Conservation (phyloP, 2,329 filamentous ascomycete genomes). For the Didymella segeticola region DNA sequence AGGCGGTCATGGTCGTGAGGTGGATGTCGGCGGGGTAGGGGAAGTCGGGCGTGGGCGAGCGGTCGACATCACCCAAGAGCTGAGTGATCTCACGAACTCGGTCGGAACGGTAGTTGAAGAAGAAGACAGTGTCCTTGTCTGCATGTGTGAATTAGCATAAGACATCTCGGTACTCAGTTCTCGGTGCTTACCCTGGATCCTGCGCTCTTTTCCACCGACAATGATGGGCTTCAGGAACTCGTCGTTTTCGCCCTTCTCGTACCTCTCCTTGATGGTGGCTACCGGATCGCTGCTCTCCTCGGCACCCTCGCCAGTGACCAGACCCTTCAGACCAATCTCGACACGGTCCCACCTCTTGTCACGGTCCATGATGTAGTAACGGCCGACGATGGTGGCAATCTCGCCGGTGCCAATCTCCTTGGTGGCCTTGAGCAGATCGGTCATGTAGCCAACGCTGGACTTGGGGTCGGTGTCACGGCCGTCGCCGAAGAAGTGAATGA, state of each 20-base stretch:
- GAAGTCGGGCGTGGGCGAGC: conserved; percentile 89
- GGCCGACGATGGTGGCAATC: conserved; percentile 89
- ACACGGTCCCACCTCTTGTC: conserved; percentile 99
- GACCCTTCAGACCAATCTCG: conserved; percentile 85
- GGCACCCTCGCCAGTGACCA: conserved; percentile 80
- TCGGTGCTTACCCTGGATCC: conserved; percentile 73
- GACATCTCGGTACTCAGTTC: conserved; percentile 38
- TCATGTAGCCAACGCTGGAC: conserved; percentile 85
- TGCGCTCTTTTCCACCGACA: conserved; percentile 81
- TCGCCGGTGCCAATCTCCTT: conserved; percentile 87
- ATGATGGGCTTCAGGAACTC: conserved; percentile 99
- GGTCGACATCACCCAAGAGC: conserved; percentile 89
- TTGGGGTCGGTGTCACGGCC: conserved; percentile 98
- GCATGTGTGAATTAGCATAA: conserved; percentile 33
- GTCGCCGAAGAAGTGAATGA: conserved; percentile 99
- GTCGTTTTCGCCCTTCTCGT: conserved; percentile 87
- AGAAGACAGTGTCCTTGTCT: conserved; percentile 96
- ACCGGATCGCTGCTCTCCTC: conserved; percentile 85
- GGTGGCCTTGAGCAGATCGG: conserved; percentile 79
- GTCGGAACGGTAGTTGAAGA: conserved; percentile 99
- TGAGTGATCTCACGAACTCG: conserved; percentile 96
- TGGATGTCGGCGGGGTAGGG: conserved; percentile 86
- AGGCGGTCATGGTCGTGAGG: conserved; percentile 97
- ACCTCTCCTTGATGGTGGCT: conserved; percentile 84
- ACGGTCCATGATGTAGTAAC: conserved; percentile 99